Conservation (phyloP, 176 grass and related monocot species). For the Zoysia japonica region DNA sequence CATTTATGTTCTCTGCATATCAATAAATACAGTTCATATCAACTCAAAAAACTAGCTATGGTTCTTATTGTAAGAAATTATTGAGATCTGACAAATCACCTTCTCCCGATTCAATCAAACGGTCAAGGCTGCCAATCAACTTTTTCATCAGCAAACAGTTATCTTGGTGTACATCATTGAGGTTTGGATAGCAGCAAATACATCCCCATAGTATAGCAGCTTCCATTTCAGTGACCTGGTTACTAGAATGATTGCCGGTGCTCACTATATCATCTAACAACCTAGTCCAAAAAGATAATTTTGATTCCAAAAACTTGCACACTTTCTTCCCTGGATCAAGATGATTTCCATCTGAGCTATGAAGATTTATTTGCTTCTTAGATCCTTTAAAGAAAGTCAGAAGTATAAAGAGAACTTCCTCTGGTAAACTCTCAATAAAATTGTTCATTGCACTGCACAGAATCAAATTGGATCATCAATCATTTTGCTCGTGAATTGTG, state of each 20-base stretch:
- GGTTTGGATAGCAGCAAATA: slow-evolving; percentile 66
- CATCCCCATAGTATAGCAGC: slow-evolving; percentile 77
- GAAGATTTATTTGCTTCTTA: slow-evolving; percentile 42
- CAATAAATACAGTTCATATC: slow-evolving; percentile 3
- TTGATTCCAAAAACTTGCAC: slow-evolving; percentile 59
- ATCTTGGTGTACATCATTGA: slow-evolving; percentile 49
- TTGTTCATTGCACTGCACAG: slow-evolving; percentile 65
- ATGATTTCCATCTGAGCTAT: slow-evolving; percentile 43
- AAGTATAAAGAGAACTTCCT: slow-evolving; percentile 75
- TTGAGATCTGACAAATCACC: slow-evolving; percentile 50
- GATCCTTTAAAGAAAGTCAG: slow-evolving; percentile 59
- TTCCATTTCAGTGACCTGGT: slow-evolving; percentile 55
- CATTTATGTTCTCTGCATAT: slow-evolving; percentile 49
- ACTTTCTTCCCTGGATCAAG: slow-evolving; percentile 53
- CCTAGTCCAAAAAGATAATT: slow-evolving; percentile 53
- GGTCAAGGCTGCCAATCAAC: slow-evolving; percentile 62
- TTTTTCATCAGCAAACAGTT: slow-evolving; percentile 55
- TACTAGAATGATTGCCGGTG: slow-evolving; percentile 34
- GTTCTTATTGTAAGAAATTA: slow-evolving; percentile 26
- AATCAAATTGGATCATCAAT: slow-evolving; percentile 28
- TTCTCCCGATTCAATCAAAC: slow-evolving; percentile 57
- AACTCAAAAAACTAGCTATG: neutral
- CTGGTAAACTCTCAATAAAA: slow-evolving; percentile 61
- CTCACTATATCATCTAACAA: slow-evolving; percentile 43
- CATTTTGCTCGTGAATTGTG: neutral